These are phyloP conservation scores for Lactarius hengduanensis DNA, from an alignment of 768 basidiomycete species.

Conservation along the genomic window DNA sequence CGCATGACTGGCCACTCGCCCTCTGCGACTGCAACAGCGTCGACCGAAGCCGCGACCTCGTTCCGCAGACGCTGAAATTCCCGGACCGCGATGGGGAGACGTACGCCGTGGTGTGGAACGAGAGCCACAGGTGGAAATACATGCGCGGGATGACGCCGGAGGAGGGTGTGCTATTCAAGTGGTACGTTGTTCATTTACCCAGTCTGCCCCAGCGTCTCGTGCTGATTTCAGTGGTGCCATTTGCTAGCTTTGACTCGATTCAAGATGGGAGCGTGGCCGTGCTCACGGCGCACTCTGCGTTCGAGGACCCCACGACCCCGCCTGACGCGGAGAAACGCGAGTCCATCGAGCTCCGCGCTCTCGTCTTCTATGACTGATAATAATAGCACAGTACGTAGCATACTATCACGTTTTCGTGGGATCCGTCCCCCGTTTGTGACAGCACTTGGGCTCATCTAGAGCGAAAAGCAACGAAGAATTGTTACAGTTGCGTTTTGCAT, in stretches of 20 bases:
- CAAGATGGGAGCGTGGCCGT: constrained; percentile 47
- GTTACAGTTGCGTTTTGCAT: no score
- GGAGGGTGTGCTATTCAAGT: constrained; percentile 50
- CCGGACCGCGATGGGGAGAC: constrained; percentile 47
- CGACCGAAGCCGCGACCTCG: constrained; percentile 40
- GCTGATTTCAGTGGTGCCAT: constrained; percentile 5
- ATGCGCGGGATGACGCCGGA: constrained; percentile 44
- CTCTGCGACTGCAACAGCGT: constrained; percentile 49
- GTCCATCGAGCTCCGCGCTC: constrained; percentile 60
- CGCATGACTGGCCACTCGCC: constrained; percentile 49
- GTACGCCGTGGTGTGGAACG: constrained; percentile 40
- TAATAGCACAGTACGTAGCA: not conserved
- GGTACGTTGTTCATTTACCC: constrained; percentile 33
- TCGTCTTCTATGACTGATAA: constrained; percentile 59
- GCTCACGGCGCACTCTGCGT: constrained; percentile 64
- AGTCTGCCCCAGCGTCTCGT: not conserved
- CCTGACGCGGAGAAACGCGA: constrained; percentile 49
- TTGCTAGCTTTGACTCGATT: constrained; percentile 37
- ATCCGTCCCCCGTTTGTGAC: not conserved
- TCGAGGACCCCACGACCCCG: constrained; percentile 54
- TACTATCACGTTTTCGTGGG: not conserved
- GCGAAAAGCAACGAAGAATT: no score
- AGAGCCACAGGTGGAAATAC: constrained; percentile 47
- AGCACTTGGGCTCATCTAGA: no score
- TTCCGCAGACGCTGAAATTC: constrained; percentile 41